Conservation (phyloP, 148 eudicot genomes). For the Nepenthes gracilis region DNA sequence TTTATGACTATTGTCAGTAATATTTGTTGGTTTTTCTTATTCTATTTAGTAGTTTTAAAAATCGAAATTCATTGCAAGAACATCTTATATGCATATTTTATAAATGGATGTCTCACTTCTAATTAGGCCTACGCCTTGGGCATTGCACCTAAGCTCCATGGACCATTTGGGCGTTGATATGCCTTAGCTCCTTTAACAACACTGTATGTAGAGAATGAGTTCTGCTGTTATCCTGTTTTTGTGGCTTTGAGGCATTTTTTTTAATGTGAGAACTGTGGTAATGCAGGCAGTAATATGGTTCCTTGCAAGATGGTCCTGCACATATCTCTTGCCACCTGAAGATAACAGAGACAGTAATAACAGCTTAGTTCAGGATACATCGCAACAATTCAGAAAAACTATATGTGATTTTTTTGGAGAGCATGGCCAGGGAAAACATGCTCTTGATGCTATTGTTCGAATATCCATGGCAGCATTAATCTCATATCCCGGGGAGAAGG, state of each 20-base stretch:
- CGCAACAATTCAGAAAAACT: slow-evolving; percentile 29
- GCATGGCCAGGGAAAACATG: slow-evolving; percentile 49
- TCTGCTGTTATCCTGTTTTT: neutral
- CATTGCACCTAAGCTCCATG: too few species aligned
- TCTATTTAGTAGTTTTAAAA: too few species aligned
- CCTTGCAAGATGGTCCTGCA: slow-evolving; percentile 85
- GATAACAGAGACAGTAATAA: slow-evolving; percentile 17
- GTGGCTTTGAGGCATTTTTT: neutral
- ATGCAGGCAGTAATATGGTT: slow-evolving; percentile 90
- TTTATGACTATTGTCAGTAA: too few species aligned
- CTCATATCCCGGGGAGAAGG: slow-evolving; percentile 84
- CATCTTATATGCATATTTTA: too few species aligned
- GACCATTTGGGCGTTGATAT: too few species aligned
- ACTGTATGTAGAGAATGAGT: too few species aligned
- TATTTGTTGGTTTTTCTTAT: too few species aligned
- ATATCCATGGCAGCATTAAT: slow-evolving; percentile 58
- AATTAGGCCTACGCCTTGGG: too few species aligned
- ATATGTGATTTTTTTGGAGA: slow-evolving; percentile 56
- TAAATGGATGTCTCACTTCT: too few species aligned
- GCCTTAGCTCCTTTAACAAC: too few species aligned
- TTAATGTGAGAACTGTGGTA: slow-evolving; percentile 5
- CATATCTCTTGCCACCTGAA: slow-evolving; percentile 66
- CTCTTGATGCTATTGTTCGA: slow-evolving; percentile 55
- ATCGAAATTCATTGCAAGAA: too few species aligned
- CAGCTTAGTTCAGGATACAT: slow-evolving; percentile 17